These are phyloP conservation scores for Wickerhamomyces subpelliculosus DNA, from an alignment of 805 yeast species.

Conservation along the genomic window DNA sequence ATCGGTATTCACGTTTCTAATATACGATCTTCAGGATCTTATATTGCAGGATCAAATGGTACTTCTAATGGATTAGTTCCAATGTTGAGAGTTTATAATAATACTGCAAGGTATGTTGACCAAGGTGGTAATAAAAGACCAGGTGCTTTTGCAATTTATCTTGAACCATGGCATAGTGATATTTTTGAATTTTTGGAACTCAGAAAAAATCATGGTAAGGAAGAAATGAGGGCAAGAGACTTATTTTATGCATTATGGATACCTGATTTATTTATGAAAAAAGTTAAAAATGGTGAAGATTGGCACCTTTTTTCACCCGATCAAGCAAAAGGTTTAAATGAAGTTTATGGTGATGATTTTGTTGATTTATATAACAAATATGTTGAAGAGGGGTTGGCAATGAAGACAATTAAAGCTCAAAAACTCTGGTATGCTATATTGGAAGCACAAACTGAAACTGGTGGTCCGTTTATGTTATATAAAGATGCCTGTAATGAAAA, in stretches of 20 bases:
- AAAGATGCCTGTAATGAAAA: conserved; percentile 88
- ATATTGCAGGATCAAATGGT: conserved; percentile 90
- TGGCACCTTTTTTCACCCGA: conserved; percentile 92
- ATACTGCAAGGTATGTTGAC: conserved; percentile 95
- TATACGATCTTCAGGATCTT: conserved; percentile 83
- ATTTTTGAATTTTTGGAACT: conserved; percentile 80
- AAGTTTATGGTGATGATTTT: conserved; percentile 82
- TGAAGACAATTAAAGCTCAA: conserved; percentile 75
- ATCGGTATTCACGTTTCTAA: conserved; percentile 87
- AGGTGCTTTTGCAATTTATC: conserved; percentile 90
- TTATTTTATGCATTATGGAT: conserved; percentile 92
- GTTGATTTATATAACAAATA: conserved; percentile 63
- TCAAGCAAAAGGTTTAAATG: conserved; percentile 81
- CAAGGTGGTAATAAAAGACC: conserved; percentile 99
- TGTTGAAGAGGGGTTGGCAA: conserved; percentile 63
- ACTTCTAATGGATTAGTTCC: conserved; percentile 90
- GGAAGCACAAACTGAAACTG: conserved; percentile 94
- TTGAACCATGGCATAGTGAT: conserved; percentile 98
- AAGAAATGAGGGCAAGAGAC: conserved; percentile 90
- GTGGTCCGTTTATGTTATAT: conserved; percentile 91
- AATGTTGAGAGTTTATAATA: conserved; percentile 90
- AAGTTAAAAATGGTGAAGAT: conserved; percentile 68
- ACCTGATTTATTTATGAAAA: conserved; percentile 89
- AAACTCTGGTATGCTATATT: conserved; percentile 85
- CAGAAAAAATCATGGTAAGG: conserved; percentile 93